Evolutionary conservation across 306 rosid species (phyloP), one percentile per base, ranked within the genome.

Genomic region (Ceratonia siliqua): DNA sequence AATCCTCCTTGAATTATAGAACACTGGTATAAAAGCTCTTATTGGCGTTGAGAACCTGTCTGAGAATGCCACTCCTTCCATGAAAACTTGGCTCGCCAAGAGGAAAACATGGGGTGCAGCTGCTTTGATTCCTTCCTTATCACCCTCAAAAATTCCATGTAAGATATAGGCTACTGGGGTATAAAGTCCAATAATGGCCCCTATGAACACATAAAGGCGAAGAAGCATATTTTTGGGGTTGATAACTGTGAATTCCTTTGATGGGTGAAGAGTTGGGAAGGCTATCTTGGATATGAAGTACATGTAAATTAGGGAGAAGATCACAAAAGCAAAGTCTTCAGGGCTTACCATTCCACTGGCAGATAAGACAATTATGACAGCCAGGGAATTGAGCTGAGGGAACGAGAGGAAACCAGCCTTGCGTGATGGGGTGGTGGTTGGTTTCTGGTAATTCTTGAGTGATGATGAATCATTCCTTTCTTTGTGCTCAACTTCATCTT

Each of bases 71-170:
- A 91, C 39, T 5, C 96, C 98, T 81, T 93, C 98, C 97, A 91
- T 83, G 84, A 93, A 93, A 33, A 86, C 88, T 73, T 90, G 98
- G 55, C 96, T 93, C 0, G 95, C 84, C 56, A 93, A 84, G 14
- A 91, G 89, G 28, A 93, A 91, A 46, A 93, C 89, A 62, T 93
- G 98, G 2, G 98, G 97, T 46, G 89, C 70, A 5, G 98, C 97
- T 1, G 94, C 97, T 24, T 85, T 82, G 62, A 91, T 87, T 13
- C 97, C 98, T 79, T 89, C 80, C 45, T 85, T 85, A 74, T 93
- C 97, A 25, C 93, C 91, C 11, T 86, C 89, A 63, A 85, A 73
- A 42, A 93, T 79, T 8, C 98, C 97, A 17, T 89, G 84, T 0
- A 86, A 70, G 53, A 93, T 91, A 33, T 93, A 89, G 0, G 89